Conservation (phyloP, 108 stramenopile species). For the Nitzschia sp. region DNA sequence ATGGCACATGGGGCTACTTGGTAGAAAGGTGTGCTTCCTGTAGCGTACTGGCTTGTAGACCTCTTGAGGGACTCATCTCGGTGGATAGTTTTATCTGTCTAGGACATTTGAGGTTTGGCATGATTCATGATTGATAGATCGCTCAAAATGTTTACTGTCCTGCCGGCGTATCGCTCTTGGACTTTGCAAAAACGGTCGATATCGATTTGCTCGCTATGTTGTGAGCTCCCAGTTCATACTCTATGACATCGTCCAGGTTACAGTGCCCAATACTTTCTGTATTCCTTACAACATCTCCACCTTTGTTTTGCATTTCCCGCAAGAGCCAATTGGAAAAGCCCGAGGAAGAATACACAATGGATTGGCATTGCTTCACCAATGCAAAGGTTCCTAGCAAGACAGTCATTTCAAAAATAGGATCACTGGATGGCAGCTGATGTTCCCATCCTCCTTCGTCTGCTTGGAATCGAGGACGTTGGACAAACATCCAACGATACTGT, state of each 20-base stretch:
- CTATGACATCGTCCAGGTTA: background rate
- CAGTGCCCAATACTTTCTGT: background rate
- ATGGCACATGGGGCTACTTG: too few relatives aligned
- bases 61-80: too few relatives aligned
- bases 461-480: slow-evolving; percentile 25
- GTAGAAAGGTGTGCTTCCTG: too few relatives aligned
- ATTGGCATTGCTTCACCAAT: slow-evolving; percentile 15
- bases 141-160: too few relatives aligned
- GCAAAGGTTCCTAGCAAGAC: slow-evolving; percentile 8
- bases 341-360: slow-evolving; percentile 15
- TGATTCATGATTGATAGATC: too few relatives aligned
- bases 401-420: slow-evolving; percentile 24
- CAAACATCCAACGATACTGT: slow-evolving; percentile 31
- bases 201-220: background rate
- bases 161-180: too few relatives aligned
- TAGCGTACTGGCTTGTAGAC: too few relatives aligned
- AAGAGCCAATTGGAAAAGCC: background rate
- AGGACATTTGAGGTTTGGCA: too few relatives aligned
- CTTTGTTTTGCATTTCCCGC: background rate
- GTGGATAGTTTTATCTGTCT: too few relatives aligned
- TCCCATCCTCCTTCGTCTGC: slow-evolving; percentile 41
- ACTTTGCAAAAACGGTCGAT: background rate
- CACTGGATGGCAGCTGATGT: slow-evolving; percentile 31
- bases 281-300: slow-evolving; percentile 5
- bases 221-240: background rate